Evolutionary conservation across 108 stramenopile species (phyloP).

Genomic region (Nitzschia putrida): DNA sequence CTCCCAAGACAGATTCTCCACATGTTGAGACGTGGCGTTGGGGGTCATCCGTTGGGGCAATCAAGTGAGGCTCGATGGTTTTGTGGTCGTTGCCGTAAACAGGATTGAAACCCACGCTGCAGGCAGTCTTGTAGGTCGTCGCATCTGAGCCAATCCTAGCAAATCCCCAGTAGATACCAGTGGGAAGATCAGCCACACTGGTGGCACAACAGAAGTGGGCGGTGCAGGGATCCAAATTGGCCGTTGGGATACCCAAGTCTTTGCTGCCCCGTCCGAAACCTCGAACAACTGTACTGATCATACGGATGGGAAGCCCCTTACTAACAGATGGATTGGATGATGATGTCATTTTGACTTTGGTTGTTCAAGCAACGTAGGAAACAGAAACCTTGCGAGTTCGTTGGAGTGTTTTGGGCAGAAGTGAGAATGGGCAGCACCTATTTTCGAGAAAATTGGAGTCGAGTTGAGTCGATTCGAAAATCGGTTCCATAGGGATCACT

Average conservation of each 20-base stretch:
- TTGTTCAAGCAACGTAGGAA: no score
- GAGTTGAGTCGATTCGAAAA: no score
- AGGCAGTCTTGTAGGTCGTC: conserved; percentile 35
- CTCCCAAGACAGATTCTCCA: conserved; percentile 72
- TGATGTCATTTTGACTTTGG: no score
- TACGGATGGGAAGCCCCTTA: conserved; percentile 65
- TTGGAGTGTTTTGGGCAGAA: no score
- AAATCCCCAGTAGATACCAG: conserved; percentile 85
- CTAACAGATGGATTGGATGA: neutral
- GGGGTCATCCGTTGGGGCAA: conserved; percentile 51
- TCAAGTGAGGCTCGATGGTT: conserved; percentile 86
- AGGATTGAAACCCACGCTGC: conserved; percentile 90
- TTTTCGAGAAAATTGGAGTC: no score
- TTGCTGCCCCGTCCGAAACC: conserved; percentile 84
- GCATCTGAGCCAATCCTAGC: conserved; percentile 49
- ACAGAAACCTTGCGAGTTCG: no score
- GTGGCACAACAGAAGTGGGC: conserved; percentile 31
- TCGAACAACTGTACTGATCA: conserved; percentile 62
- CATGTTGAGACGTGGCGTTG: conserved; percentile 59
- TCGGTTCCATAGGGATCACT: no score
- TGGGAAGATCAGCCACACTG: conserved; percentile 70
- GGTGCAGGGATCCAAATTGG: conserved; percentile 57
- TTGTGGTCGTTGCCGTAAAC: conserved; percentile 76
- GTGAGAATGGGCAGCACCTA: no score
- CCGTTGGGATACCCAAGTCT: conserved; percentile 92